A percentile compares a stretch with the other conserved stretches of the same genome.
Conservation (phyloP, 495 filamentous ascomycete genomes). For the Aspergillus saccharolyticus region DNA sequence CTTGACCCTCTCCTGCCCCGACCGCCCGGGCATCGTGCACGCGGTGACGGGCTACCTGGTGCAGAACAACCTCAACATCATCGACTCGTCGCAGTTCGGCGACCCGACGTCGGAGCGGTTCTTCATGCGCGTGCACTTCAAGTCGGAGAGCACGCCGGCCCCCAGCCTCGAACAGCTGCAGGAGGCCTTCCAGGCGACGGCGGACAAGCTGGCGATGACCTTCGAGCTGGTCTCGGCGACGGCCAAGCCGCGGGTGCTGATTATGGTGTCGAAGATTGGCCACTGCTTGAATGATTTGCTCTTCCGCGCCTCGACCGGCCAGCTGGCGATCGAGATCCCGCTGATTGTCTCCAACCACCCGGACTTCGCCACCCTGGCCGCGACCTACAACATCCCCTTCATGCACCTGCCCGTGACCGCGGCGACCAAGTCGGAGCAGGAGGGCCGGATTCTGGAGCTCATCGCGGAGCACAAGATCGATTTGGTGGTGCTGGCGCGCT, state of each 20-base stretch:
- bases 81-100: conserved; percentile 70
- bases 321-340: conserved; percentile 62
- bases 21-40: conserved; percentile 70
- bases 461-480: conserved; percentile 59
- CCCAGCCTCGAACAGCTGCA: conserved; percentile 33
- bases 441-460: conserved; percentile 59
- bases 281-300: conserved; percentile 78
- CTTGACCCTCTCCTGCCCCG: conserved; percentile 69
- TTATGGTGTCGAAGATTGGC: conserved; percentile 79
- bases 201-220: conserved; percentile 51
- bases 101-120: conserved; percentile 61
- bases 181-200: conserved; percentile 48
- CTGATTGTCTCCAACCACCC: conserved; percentile 68
- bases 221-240: conserved; percentile 58
- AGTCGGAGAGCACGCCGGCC: conserved; percentile 34
- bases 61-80: conserved; percentile 60
- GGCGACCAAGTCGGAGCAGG: conserved; percentile 65
- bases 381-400: conserved; percentile 67
- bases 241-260: conserved; percentile 63
- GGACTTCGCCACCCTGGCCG: conserved; percentile 60
- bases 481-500: conserved; percentile 70
- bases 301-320: conserved; percentile 57
- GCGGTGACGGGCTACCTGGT: conserved; percentile 69
- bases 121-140: conserved; percentile 74
- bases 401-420: conserved; percentile 65